Conservation (phyloP, 2,329 filamentous ascomycete genomes). For the Pezicula carpinea region DNA sequence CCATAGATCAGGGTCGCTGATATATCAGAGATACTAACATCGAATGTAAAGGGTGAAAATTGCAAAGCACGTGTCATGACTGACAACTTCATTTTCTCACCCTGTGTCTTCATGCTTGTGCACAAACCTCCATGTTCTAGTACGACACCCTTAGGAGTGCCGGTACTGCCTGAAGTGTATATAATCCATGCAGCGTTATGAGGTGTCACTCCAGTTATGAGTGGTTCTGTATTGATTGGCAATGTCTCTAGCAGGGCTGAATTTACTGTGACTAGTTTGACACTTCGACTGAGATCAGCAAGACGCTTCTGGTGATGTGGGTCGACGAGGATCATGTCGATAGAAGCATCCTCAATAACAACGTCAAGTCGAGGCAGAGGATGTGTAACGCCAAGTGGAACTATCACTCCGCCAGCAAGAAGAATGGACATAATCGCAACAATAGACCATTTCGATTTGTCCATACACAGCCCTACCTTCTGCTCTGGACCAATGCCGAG, state of each 20-base stretch:
- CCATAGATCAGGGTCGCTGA: constrained; percentile 13
- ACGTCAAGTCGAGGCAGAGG: background rate
- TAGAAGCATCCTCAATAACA: constrained; percentile 2
- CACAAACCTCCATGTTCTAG: constrained; percentile 8
- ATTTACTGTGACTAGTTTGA: background rate
- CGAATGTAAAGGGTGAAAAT: constrained; percentile 13
- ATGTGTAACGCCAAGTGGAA: constrained; percentile 12
- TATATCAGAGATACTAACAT: constrained; percentile 11
- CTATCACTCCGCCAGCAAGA: constrained; percentile 17
- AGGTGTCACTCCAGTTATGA: background rate
- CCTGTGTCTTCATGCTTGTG: constrained; percentile 4
- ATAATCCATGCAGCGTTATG: constrained; percentile 12
- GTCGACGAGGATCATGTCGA: background rate
- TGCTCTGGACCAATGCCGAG: constrained; percentile 10
- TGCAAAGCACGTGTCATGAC: constrained; percentile 10
- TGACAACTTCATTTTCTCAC: constrained; percentile 4
- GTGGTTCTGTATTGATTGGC: background rate
- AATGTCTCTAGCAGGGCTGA: background rate
- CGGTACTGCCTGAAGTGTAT: constrained; percentile 14
- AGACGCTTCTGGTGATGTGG: background rate
- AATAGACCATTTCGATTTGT: constrained; percentile 22
- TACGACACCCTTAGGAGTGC: constrained; percentile 13
- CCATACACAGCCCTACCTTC: constrained; percentile 15
- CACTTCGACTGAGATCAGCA: background rate
- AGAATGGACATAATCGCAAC: constrained; percentile 24